A percentile compares a stretch with the other conserved stretches of the same genome.
Evolutionary conservation across 2,329 filamentous ascomycete genomes (phyloP).

Genomic region (Monilinia fructigena): DNA sequence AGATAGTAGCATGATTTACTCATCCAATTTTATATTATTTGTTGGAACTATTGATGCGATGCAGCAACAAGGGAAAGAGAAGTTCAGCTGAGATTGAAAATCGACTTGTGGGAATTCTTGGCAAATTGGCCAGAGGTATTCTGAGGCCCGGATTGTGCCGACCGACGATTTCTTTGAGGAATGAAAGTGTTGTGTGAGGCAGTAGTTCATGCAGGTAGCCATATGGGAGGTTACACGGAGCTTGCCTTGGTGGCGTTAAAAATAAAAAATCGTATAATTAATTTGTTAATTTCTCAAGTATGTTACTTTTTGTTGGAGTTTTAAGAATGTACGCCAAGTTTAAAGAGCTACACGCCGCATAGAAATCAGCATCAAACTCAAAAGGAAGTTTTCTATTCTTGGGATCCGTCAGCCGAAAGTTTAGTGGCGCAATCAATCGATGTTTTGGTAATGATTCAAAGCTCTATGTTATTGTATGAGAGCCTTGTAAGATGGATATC

Average conservation of each 20-base stretch:
- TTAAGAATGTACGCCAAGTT: not conserved
- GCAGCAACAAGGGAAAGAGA: not conserved
- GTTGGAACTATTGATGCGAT: not conserved
- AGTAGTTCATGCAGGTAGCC: slow-evolving; percentile 16
- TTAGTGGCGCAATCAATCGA: not conserved
- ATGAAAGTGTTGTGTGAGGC: slow-evolving; percentile 1
- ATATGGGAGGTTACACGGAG: slow-evolving; percentile 17
- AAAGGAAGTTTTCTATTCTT: not conserved
- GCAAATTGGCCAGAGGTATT: slow-evolving; percentile 3
- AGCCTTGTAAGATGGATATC: slow-evolving; percentile 11
- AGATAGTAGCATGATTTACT: not conserved
- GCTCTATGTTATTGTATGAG: slow-evolving; percentile 2
- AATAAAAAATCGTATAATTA: not conserved
- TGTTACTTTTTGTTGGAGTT: not conserved
- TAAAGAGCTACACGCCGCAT: too few species aligned
- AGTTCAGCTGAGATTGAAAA: not conserved
- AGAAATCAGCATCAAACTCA: not conserved
- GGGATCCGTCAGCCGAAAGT: not conserved
- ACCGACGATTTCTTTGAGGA: not conserved
- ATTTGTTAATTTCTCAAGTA: not conserved
- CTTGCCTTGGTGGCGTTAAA: slow-evolving; percentile 8
- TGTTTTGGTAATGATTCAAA: not conserved
- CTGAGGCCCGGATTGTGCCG: slow-evolving; percentile 3
- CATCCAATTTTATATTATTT: not conserved
- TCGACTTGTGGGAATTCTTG: not conserved